A percentile compares a stretch with the other conserved stretches of the same genome.
These are phyloP conservation scores for Elsinoe perseae DNA, from an alignment of 2,329 filamentous ascomycete species.

Conservation along the genomic window DNA sequence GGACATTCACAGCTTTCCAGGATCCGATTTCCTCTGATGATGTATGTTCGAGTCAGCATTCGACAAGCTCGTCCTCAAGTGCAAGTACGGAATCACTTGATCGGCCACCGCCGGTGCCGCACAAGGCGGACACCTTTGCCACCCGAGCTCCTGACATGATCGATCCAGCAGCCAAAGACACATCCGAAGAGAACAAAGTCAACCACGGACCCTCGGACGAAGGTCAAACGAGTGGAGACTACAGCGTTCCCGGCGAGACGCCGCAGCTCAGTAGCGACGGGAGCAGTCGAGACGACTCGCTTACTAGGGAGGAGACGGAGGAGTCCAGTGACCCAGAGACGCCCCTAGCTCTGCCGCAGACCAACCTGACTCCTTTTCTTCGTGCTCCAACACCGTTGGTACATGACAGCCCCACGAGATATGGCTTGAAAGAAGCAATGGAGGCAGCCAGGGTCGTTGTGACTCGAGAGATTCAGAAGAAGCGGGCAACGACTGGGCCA, in stretches of 20 bases:
- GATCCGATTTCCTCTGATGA: not conserved
- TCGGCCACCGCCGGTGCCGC: not conserved
- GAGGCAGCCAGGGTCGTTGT: constrained; percentile 9
- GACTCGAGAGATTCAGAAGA: constrained; percentile 15
- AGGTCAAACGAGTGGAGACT: not conserved
- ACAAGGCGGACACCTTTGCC: not conserved
- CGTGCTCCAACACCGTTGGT: constrained; percentile 17
- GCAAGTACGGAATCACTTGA: not conserved
- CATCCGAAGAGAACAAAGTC: not conserved
- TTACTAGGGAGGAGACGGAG: not conserved
- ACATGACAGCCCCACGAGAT: constrained; percentile 20
- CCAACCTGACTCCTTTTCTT: constrained; percentile 13
- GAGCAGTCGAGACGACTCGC: not conserved
- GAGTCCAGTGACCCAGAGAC: constrained; percentile 16
- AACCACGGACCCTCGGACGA: not conserved
- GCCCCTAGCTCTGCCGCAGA: constrained; percentile 8
- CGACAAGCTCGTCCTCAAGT: not conserved
- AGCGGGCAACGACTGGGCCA: constrained; percentile 17
- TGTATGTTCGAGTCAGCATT: not conserved
- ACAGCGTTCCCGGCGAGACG: not conserved
- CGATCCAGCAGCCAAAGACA: not conserved
- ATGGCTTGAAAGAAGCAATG: constrained; percentile 17
- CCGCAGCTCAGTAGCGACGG: constrained; percentile 13
- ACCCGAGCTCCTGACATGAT: not conserved
- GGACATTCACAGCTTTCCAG: not conserved